phyloP scores from a whole-genome alignment of 352 stramenopile species.

The Blastocystis sp. region DNA sequence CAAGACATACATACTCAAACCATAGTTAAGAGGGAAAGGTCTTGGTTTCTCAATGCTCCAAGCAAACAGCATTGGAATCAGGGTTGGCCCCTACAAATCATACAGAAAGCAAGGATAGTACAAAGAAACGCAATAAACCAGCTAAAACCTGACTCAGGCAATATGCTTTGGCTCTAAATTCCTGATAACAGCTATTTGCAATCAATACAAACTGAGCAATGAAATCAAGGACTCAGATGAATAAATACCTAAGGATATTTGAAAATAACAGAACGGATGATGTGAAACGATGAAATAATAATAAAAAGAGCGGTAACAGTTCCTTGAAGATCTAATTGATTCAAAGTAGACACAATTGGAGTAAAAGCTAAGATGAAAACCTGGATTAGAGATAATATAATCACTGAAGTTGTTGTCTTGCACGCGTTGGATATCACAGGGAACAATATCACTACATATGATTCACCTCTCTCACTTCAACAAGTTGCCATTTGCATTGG shows the following conservation, averaged over 20 bases:
- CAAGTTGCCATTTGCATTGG: constrained; percentile 61
- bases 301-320: not conserved
- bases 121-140: constrained; percentile 21
- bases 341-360: constrained; percentile 1
- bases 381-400: constrained; percentile 7
- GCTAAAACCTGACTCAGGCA: constrained; percentile 55
- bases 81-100: constrained; percentile 21
- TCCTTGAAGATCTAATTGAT: not conserved
- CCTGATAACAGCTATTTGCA: constrained; percentile 51
- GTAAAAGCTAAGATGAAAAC: not conserved
- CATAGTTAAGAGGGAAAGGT: constrained; percentile 31
- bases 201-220: constrained; percentile 49
- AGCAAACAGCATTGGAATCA: constrained; percentile 46
- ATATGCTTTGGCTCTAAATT: constrained; percentile 55
- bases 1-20: constrained; percentile 49
- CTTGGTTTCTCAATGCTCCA: constrained; percentile 59
- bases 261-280: constrained; percentile 58
- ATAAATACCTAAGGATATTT: constrained; percentile 45
- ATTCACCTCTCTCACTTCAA: not conserved
- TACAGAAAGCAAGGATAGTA: not conserved
- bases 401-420: not conserved
- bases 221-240: not conserved
- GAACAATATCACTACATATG: constrained; percentile 29
- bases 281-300: constrained; percentile 54
- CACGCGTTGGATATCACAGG: not conserved